A percentile compares a stretch with the other conserved stretches of the same genome.
These are phyloP conservation scores for Lyophyllum shimeji DNA, from an alignment of 768 basidiomycete species.

Conservation along the genomic window DNA sequence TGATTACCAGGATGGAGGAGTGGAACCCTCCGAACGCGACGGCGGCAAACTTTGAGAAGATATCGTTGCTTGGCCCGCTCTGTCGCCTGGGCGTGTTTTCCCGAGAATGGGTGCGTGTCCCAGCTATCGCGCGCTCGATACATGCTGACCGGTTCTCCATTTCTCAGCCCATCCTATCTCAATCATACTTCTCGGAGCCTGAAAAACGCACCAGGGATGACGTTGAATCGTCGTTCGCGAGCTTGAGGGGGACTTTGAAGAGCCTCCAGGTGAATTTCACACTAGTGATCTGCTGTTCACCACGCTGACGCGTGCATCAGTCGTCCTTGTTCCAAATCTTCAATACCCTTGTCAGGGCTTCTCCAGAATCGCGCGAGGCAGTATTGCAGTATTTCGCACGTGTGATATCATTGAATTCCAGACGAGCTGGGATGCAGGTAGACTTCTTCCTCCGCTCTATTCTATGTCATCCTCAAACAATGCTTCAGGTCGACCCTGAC, in stretches of 20 bases:
- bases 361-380: slow-evolving; percentile 74
- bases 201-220: slow-evolving; percentile 73
- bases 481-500: slow-evolving; percentile 68
- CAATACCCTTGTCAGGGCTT: slow-evolving; percentile 84
- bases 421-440: slow-evolving; percentile 90
- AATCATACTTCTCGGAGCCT: slow-evolving; percentile 83
- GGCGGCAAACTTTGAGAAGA: slow-evolving; percentile 59
- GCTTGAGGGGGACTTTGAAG: slow-evolving; percentile 83
- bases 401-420: slow-evolving; percentile 73
- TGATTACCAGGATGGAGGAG: slow-evolving; percentile 73
- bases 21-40: slow-evolving; percentile 69
- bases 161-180: slow-evolving; percentile 68
- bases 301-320: slow-evolving; percentile 19
- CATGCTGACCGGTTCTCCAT: slow-evolving; percentile 11
- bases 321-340: slow-evolving; percentile 82
- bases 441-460: slow-evolving; percentile 8
- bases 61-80: slow-evolving; percentile 80
- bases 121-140: background rate
- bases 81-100: slow-evolving; percentile 83
- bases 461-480: background rate
- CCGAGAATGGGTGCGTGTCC: slow-evolving; percentile 78
- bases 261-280: slow-evolving; percentile 64
- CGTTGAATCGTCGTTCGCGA: slow-evolving; percentile 79
- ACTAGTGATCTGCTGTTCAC: background rate
- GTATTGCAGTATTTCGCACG: slow-evolving; percentile 82